Percentiles rank a stretch among this genome's conserved stretches.
Conservation (phyloP, 2,329 filamentous ascomycete genomes). For the Fusarium sp. region DNA sequence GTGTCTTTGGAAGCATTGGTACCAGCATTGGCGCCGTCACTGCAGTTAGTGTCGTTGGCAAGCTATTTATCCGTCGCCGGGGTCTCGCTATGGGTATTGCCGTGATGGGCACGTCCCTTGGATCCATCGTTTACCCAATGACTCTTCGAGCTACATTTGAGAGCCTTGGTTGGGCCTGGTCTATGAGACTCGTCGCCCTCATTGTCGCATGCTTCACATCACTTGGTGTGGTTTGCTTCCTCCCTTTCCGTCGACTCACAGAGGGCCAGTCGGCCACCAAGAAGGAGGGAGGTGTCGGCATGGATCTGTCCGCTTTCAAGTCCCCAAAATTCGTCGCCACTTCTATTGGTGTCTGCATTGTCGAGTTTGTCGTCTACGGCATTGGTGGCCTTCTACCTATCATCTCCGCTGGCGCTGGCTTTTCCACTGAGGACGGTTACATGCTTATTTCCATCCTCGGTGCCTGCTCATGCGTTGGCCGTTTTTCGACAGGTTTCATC, state of each 20-base stretch:
- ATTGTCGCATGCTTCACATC: conserved; percentile 41
- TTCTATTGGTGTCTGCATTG: conserved; percentile 53
- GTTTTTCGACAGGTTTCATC: conserved; percentile 55
- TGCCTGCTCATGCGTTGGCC: conserved; percentile 55
- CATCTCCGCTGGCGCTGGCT: conserved; percentile 50
- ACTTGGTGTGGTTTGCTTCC: conserved; percentile 49
- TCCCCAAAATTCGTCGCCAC: conserved; percentile 54
- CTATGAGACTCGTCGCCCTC: conserved; percentile 46
- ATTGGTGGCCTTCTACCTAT: conserved; percentile 58
- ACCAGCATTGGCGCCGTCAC: conserved; percentile 50
- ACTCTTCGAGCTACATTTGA: conserved; percentile 46
- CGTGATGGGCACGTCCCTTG: conserved; percentile 39
- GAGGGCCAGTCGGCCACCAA: background rate
- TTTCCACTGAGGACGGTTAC: conserved; percentile 53
- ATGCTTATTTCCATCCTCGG: conserved; percentile 58
- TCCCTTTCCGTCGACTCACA: conserved; percentile 42
- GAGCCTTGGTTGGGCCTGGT: conserved; percentile 48
- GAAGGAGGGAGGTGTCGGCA: background rate
- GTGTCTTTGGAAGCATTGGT: conserved; percentile 56
- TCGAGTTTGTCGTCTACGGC: conserved; percentile 63
- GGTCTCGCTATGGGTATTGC: conserved; percentile 33
- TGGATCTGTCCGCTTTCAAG: conserved; percentile 55
- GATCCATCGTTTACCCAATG: conserved; percentile 48
- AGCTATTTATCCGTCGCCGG: conserved; percentile 36
- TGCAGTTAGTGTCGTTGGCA: conserved; percentile 48